These are phyloP conservation scores for Begonia masoniana DNA, from an alignment of 306 rosid species.

Conservation along the genomic window DNA sequence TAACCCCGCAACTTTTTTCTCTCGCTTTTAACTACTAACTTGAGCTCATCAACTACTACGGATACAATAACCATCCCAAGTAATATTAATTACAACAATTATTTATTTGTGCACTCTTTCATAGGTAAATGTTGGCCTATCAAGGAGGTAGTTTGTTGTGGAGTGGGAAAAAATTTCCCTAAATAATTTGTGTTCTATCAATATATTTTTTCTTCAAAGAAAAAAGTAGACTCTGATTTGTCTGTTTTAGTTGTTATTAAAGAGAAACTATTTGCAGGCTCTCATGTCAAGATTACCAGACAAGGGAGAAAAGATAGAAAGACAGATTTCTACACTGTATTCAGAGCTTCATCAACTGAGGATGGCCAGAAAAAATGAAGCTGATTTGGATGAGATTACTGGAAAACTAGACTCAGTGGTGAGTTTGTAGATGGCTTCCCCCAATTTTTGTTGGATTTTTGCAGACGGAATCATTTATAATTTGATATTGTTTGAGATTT, in stretches of 20 bases:
- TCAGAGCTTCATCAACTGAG: conserved; percentile 28
- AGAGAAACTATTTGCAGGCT: conserved; percentile 27
- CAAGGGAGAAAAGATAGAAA: conserved; percentile 46
- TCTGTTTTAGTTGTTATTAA: background rate
- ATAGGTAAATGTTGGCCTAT: too few relatives aligned
- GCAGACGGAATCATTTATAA: background rate
- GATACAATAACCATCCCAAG: too few relatives aligned
- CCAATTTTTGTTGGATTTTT: background rate
- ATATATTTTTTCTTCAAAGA: too few relatives aligned
- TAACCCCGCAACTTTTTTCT: too few relatives aligned
- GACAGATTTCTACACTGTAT: conserved; percentile 37
- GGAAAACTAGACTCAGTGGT: conserved; percentile 34
- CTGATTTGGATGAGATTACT: conserved; percentile 45
- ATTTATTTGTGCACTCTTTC: too few relatives aligned
- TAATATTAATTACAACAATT: too few relatives aligned
- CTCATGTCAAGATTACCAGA: conserved; percentile 67
- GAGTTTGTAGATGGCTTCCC: conserved; percentile 29
- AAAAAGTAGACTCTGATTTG: background rate
- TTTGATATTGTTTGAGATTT: too few relatives aligned
- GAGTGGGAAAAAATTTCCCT: too few relatives aligned
- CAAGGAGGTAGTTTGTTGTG: too few relatives aligned
- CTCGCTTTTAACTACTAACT: too few relatives aligned
- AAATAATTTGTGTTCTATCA: too few relatives aligned
- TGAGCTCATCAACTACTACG: too few relatives aligned
- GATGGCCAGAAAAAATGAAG: conserved; percentile 15